Base-by-base conservation (phyloP, 2,329 filamentous ascomycete genomes). In the Dactylellina haptotyla region DNA sequence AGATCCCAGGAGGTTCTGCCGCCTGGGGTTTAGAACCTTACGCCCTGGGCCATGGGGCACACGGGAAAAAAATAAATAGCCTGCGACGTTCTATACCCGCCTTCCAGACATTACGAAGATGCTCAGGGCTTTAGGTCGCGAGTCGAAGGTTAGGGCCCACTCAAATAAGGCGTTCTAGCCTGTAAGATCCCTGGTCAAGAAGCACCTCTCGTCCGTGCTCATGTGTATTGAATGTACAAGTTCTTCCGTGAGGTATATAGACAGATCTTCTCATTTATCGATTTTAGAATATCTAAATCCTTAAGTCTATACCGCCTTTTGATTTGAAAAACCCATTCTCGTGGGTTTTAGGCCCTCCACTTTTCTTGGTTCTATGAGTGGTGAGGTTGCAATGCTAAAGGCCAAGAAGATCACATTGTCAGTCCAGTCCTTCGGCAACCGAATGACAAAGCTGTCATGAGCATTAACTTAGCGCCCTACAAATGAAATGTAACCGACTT, bases 111-210 rank as follows among this genome's bases (percentile, higher is more conserved):
- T 25, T 48, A 65, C 37, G 39, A 43, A 6, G 6, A 6, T 6
- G 6, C 14, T 34, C 6, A 34, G 37, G 20, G 18, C 53, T 58
- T 48, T 53, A 63, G 32, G 41, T 62, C 41, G 57, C 46, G 57
- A 41, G 50, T 50, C 65, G 26, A 62, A 62, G 20, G 48, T 59
- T 58, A 4, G 50, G 62, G 30, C 30, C 51, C 63, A 50, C 51
- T 18, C 53, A 43, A 41, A 67, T 67, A 67, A 51, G 63, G 51
- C 63, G 51, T 51, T 37, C 63, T 58, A 58, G 63, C 43, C 51
- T 67, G 53, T 59, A 58, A 46, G 54, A 59, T 32, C 53, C 63
- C 45, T 30, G 51, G 32, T 34, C 54, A 43, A 23, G 34, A 58
- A 45, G 41, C 28, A 65, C 53, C 51, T 43, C 39, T 56, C 51